Conservation (phyloP, 2,329 filamentous ascomycete species). For the Metarhizium anisopliae region DNA sequence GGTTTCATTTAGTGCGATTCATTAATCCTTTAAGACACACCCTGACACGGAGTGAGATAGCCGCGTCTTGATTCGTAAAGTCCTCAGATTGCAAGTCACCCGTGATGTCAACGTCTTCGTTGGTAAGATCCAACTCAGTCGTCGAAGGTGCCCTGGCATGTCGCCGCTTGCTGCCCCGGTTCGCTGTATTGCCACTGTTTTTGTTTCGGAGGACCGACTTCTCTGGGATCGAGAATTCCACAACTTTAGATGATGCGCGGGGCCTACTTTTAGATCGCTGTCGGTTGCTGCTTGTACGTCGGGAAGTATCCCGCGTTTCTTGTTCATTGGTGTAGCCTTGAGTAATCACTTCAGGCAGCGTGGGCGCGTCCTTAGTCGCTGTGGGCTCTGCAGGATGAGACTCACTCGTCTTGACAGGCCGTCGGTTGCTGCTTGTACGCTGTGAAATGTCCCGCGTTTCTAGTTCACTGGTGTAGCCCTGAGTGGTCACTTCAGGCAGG, state of each 20-base stretch:
- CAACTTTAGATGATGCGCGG: slow-evolving; percentile 16
- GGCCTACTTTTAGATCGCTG: slow-evolving; percentile 18
- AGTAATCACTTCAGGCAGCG: slow-evolving; percentile 21
- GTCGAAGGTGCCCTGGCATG: slow-evolving; percentile 8
- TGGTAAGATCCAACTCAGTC: slow-evolving; percentile 16
- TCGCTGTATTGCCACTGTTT: slow-evolving; percentile 24
- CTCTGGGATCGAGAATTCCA: slow-evolving; percentile 33
- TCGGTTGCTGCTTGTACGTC: slow-evolving; percentile 18
- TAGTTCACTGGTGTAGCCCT: slow-evolving; percentile 21
- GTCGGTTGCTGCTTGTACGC: slow-evolving; percentile 18
- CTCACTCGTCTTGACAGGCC: slow-evolving; percentile 12
- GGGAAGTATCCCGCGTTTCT: slow-evolving; percentile 18
- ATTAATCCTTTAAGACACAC: too few relatives aligned
- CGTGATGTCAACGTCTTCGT: slow-evolving; percentile 26
- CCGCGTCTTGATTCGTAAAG: slow-evolving; percentile 23
- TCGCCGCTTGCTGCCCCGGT: slow-evolving; percentile 34
- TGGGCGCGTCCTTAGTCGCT: slow-evolving; percentile 20
- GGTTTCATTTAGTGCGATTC: too few relatives aligned
- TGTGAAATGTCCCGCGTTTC: slow-evolving; percentile 19
- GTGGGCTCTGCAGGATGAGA: slow-evolving; percentile 21
- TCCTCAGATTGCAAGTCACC: slow-evolving; percentile 24
- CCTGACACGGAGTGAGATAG: slow-evolving; percentile 13
- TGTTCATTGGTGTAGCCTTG: slow-evolving; percentile 22
- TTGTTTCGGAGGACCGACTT: slow-evolving; percentile 19
- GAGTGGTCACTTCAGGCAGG: slow-evolving; percentile 22